Evolutionary conservation across 495 filamentous ascomycete species (phyloP), one percentile per base, ranked within the genome.

Genomic region (Talaromyces wortmannii): DNA sequence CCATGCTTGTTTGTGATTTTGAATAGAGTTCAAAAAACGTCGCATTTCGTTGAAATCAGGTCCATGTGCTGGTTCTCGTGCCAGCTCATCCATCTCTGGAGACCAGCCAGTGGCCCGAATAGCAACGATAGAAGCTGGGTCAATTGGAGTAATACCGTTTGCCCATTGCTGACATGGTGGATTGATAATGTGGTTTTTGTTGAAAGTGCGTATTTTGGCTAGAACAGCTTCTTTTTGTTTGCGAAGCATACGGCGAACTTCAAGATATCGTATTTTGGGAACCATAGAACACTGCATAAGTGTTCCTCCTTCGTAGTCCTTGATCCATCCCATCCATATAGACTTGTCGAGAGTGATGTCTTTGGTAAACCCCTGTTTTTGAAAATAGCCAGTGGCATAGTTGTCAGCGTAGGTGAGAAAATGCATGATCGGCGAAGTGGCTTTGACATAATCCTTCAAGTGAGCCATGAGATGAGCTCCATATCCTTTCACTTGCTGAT

Each of bases 281-380:
- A 98, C 79, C 94, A 98, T 97, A 47, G 87, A 87, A 67, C 94
- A 98, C 71, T 98, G 94, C 94, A 98, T 98, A 59, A 98, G 23
- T 23, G 23, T 23, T 4, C 23, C 23, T 23, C 23, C 23, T 23
- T 23, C 23, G 23, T 23, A 23, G 23, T 23, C 23, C 23, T 23
- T 23, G 23, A 23, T 23, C 23, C 23, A 23, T 23, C 23, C 23
- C 23, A 23, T 23, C 23, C 23, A 23, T 23, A 23, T 23, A 23
- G 23, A 23, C 23, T 23, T 4, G 23, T 23, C 23, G 23, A 23
- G 23, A 23, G 2, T 23, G 23, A 23, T 4, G 4, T 23, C 23
- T 23, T 23, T 23, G 23, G 23, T 23, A 23, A 23, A 23, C 23
- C 23, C 23, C 23, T 23, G 23, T 23, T 23, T 23, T 23, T 23